A percentile compares a stretch with the other conserved stretches of the same genome.
These are phyloP conservation scores for Vanderwaltozyma verrucispora DNA, from an alignment of 805 yeast species.

Conservation along the genomic window DNA sequence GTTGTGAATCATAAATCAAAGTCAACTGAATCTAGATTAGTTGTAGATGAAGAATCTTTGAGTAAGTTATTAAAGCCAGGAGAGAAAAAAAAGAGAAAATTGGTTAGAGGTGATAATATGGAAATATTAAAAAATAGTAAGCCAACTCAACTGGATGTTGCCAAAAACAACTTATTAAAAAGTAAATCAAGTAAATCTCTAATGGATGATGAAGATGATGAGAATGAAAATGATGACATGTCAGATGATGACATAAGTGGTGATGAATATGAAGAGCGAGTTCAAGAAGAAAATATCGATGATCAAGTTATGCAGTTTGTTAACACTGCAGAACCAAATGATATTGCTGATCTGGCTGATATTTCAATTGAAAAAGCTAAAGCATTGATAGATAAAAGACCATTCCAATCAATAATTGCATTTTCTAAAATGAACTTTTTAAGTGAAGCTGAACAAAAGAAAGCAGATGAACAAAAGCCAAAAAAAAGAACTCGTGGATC, in stretches of 20 bases:
- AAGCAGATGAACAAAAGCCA: constrained; percentile 4
- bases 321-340: constrained; percentile 65
- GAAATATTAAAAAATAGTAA: constrained; percentile 6
- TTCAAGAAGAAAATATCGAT: constrained; percentile 38
- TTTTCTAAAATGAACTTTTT: constrained; percentile 50
- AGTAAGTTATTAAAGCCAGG: constrained; percentile 6
- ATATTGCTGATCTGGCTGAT: constrained; percentile 70
- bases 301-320: constrained; percentile 62
- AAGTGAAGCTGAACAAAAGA: constrained; percentile 23
- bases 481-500: constrained; percentile 28
- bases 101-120: constrained; percentile 31
- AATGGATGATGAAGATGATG: constrained; percentile 18
- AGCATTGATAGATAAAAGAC: constrained; percentile 54
- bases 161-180: constrained; percentile 21
- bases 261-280: constrained; percentile 23
- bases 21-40: constrained; percentile 5
- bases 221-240: constrained; percentile 17
- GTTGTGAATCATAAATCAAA: constrained; percentile 12
- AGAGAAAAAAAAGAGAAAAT: constrained; percentile 25
- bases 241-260: constrained; percentile 37
- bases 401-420: constrained; percentile 48
- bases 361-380: constrained; percentile 60
- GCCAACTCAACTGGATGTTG: constrained; percentile 26
- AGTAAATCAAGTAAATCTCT: constrained; percentile 12
- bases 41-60: constrained; percentile 9